Evolutionary conservation across 148 eudicot genomes (phyloP).

Genomic region (Mesembryanthemum crystallinum): DNA sequence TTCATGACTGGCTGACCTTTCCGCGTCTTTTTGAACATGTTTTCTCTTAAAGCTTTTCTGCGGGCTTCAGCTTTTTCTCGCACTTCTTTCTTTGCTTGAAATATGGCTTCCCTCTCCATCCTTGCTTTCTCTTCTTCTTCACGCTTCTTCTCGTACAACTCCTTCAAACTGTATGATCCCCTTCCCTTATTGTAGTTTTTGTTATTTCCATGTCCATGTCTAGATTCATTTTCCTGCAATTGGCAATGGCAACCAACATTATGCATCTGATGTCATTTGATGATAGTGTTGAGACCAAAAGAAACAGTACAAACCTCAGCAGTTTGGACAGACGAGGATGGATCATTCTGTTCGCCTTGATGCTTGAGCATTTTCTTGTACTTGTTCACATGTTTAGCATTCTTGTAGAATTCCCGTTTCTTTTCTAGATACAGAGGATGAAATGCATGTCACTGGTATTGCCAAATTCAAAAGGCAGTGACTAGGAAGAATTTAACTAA

Average conservation of each 20-base stretch:
- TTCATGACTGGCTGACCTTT: constrained; percentile 94
- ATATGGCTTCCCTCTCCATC: constrained; percentile 60
- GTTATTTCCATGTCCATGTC: constrained; percentile 21
- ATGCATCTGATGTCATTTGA: neutral
- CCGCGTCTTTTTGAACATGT: constrained; percentile 78
- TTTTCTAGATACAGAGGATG: constrained; percentile 45
- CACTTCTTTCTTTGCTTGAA: constrained; percentile 58
- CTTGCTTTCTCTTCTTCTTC: constrained; percentile 74
- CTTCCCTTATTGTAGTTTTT: constrained; percentile 33
- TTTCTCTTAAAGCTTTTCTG: constrained; percentile 60
- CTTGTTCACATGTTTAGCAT: constrained; percentile 76
- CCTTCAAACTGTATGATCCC: constrained; percentile 50
- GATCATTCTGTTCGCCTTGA: constrained; percentile 35
- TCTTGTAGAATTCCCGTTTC: constrained; percentile 83
- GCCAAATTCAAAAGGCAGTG: neutral
- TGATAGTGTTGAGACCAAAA: neutral
- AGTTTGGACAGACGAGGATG: constrained; percentile 24
- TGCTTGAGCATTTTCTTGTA: constrained; percentile 66
- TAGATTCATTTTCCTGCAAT: constrained; percentile 39
- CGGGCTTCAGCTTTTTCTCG: constrained; percentile 61
- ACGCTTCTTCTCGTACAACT: constrained; percentile 54
- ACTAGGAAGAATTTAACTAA: neutral
- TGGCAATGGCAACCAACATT: constrained; percentile 12
- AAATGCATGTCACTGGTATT: neutral
- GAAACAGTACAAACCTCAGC: constrained; percentile 40